phyloP scores from a whole-genome alignment of 2,329 filamentous ascomycete genomes.

The Cordyceps tenuipes region DNA sequence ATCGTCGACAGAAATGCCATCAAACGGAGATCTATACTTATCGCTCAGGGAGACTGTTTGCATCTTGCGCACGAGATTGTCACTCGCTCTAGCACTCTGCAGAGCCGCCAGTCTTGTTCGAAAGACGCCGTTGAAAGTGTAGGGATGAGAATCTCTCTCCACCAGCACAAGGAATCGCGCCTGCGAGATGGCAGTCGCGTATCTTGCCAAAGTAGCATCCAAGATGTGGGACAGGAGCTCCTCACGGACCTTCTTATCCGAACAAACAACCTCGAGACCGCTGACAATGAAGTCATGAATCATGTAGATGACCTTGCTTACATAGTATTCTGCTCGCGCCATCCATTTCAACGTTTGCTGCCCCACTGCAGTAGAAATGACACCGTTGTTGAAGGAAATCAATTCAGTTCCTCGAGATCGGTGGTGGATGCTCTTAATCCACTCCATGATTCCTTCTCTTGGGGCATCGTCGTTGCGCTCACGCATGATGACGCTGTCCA shows the following conservation, averaged over 20 bases:
- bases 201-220: slow-evolving; percentile 17
- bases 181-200: slow-evolving; percentile 17
- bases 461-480: background rate
- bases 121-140: slow-evolving; percentile 23
- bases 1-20: slow-evolving; percentile 12
- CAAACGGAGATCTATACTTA: background rate
- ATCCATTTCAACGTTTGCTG: slow-evolving; percentile 26
- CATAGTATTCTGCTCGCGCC: slow-evolving; percentile 18
- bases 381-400: slow-evolving; percentile 14
- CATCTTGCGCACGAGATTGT: slow-evolving; percentile 9
- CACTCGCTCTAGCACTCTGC: background rate
- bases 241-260: slow-evolving; percentile 12
- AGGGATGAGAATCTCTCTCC: slow-evolving; percentile 22
- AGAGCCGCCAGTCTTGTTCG: slow-evolving; percentile 12
- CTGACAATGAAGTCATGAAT: slow-evolving; percentile 23
- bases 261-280: slow-evolving; percentile 16
- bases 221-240: slow-evolving; percentile 18
- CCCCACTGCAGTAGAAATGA: slow-evolving; percentile 18
- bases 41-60: slow-evolving; percentile 2
- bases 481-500: slow-evolving; percentile 6
- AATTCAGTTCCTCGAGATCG: slow-evolving; percentile 21
- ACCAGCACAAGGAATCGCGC: slow-evolving; percentile 19
- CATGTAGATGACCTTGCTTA: slow-evolving; percentile 20
- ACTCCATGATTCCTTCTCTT: slow-evolving; percentile 15
- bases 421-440: slow-evolving; percentile 18